Evolutionary conservation across 306 rosid genomes (phyloP).

Genomic region (Begonia peltatifolia): DNA sequence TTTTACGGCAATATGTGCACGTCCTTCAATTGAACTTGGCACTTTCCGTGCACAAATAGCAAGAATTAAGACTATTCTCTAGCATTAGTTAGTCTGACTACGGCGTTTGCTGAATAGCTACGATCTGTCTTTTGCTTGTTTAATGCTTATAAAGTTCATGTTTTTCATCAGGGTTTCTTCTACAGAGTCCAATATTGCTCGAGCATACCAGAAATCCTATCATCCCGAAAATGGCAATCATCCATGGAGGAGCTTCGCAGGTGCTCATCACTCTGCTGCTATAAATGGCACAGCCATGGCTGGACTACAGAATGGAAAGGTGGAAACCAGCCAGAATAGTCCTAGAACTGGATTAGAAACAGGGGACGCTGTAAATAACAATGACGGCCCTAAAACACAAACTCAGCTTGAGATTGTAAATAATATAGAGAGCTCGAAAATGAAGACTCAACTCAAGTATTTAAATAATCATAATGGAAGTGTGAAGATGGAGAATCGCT

Average conservation of each 20-base stretch:
- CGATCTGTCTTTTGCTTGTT: neutral
- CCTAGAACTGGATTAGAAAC: constrained; percentile 23
- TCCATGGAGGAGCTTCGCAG: constrained; percentile 23
- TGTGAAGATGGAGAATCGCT: constrained; percentile 61
- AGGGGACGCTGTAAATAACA: constrained; percentile 48
- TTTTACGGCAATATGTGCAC: neutral
- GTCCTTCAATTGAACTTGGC: too few relatives aligned
- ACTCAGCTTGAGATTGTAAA: constrained; percentile 66
- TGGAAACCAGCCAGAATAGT: constrained; percentile 33
- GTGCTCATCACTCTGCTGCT: constrained; percentile 22
- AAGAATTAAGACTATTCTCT: too few relatives aligned
- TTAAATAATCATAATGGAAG: constrained; percentile 60
- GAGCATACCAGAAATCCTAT: constrained; percentile 20
- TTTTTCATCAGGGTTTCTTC: constrained; percentile 25
- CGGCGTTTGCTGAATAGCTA: too few relatives aligned
- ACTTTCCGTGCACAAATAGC: too few relatives aligned
- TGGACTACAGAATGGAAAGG: constrained; percentile 25
- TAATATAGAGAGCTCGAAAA: constrained; percentile 58
- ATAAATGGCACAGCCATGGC: constrained; percentile 18
- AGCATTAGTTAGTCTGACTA: too few relatives aligned
- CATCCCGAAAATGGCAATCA: constrained; percentile 34
- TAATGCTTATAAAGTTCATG: neutral
- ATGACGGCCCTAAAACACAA: constrained; percentile 35
- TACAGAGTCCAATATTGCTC: constrained; percentile 24
- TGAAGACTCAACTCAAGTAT: constrained; percentile 58